Conservation (phyloP, 2,329 filamentous ascomycete genomes). For the Cladosporium sp. region DNA sequence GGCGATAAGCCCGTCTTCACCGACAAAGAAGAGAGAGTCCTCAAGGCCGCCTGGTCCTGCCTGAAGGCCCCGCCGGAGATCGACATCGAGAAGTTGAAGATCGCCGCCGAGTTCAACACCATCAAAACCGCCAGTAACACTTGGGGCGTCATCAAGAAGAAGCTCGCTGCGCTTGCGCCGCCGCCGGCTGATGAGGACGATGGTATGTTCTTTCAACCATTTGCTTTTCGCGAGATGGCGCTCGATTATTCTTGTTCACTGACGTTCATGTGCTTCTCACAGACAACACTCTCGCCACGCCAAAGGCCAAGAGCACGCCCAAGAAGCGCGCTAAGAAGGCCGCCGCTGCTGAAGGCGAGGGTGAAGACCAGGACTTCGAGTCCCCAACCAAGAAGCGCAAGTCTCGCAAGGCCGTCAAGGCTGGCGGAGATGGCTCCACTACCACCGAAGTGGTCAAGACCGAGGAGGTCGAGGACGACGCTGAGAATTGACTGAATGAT, state of each 20-base stretch:
- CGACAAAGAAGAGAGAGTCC: conserved; percentile 25
- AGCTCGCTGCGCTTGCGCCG: conserved; percentile 20
- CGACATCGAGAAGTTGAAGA: conserved; percentile 29
- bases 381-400: conserved; percentile 18
- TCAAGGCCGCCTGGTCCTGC: conserved; percentile 29
- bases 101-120: conserved; percentile 28
- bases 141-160: conserved; percentile 34
- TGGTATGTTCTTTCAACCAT: conserved; percentile 11
- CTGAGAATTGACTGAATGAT: too few species aligned
- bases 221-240: too few species aligned
- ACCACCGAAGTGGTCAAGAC: conserved; percentile 3
- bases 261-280: background rate
- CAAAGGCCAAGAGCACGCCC: conserved; percentile 12
- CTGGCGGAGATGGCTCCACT: background rate
- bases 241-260: background rate
- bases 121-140: conserved; percentile 31
- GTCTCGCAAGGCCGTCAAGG: conserved; percentile 8
- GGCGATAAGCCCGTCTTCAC: conserved; percentile 22
- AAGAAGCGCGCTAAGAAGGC: conserved; percentile 28
- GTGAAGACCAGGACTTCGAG: background rate
- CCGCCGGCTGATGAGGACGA: background rate
- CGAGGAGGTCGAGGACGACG: background rate
- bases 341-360: conserved; percentile 9
- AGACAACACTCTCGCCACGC: background rate
- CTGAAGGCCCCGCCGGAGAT: conserved; percentile 32